Base-by-base conservation (phyloP, 495 filamentous ascomycete species). In the Neurospora cerealis region DNA sequence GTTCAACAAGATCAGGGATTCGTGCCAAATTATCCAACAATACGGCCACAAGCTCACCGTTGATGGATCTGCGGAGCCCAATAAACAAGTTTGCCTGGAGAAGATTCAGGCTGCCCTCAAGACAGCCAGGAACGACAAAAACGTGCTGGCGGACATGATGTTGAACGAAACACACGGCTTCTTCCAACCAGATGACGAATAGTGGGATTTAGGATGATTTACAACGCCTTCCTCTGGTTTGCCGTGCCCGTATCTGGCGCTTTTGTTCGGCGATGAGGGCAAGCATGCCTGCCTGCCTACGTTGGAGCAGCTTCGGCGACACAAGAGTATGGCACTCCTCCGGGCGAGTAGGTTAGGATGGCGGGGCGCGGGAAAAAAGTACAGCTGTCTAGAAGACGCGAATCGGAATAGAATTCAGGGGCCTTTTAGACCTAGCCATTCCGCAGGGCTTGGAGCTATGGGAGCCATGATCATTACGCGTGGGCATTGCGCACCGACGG, bases 21-120 rank as follows among this genome's bases (percentile, higher is more conserved):
- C 88, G 72, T 99, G 96, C 81, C 95, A 98, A 82, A 93, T 96
- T 86, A 97, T 99, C 77, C 96, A 99, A 81, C 91, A 98, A 80
- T 96, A 89, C 78, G 96, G 96, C 66, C 89, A 90, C 76, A 85
- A 86, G 71, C 91, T 93, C 80, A 94, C 93, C 75, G 91, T 95
- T 69, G 90, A 89, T 21, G 94, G 95, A n/a, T 83, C 80, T 8
- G 81, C 82, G 11, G 89, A 92, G 74, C 85, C 88, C 73, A 88
- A 96, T 74, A 85, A 91, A 66, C 80, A 88, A 3, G 80, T 87
- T 42, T 93, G 90, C 74, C 85, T 98, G 38, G 80, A 87, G 71
- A 88, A 87, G 69, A 93, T 97, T 75, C 83, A 85, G 75, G 87
- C 88, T 48, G 93, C 92, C 10, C 83, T 98, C 76, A 83, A 84